A percentile compares a stretch with the other conserved stretches of the same genome.
Evolutionary conservation across 2,329 filamentous ascomycete genomes (phyloP).

Genomic region (Lecanicillium sp.): DNA sequence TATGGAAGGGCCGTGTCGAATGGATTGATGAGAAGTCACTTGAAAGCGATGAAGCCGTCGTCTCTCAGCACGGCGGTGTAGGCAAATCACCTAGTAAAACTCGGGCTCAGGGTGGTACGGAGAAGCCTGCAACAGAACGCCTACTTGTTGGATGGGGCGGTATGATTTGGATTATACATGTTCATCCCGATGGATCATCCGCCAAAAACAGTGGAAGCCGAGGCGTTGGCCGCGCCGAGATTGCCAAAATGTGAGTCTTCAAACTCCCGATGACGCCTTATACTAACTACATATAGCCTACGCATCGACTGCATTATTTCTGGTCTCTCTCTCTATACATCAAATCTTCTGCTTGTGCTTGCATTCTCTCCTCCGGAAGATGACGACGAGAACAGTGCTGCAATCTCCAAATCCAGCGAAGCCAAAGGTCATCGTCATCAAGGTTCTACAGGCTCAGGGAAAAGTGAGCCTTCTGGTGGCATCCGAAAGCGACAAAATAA

Average conservation of each 20-base stretch:
- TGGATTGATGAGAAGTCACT: constrained; percentile 85
- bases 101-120: constrained; percentile 43
- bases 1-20: constrained; percentile 88
- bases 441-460: constrained; percentile 40
- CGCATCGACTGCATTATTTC: constrained; percentile 97
- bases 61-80: constrained; percentile 25
- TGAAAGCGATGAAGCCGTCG: constrained; percentile 60
- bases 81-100: constrained; percentile 38
- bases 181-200: constrained; percentile 60
- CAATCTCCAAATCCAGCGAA: no score
- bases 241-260: constrained; percentile 78
- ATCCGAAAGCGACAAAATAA: constrained; percentile 70
- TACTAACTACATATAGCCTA: constrained; percentile 51
- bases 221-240: constrained; percentile 69
- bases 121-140: constrained; percentile 58
- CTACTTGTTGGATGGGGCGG: constrained; percentile 92
- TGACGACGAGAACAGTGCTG: constrained; percentile 36
- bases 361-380: constrained; percentile 77
- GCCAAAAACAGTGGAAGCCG: constrained; percentile 33
- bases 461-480: constrained; percentile 58
- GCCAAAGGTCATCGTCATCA: constrained; percentile 23
- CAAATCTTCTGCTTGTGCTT: constrained; percentile 82
- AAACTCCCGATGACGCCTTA: not conserved
- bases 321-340: constrained; percentile 93
- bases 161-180: constrained; percentile 91